A percentile compares a stretch with the other conserved stretches of the same genome.
Evolutionary conservation across 257 asterid species (phyloP).

Genomic region (Apocynum venetum): DNA sequence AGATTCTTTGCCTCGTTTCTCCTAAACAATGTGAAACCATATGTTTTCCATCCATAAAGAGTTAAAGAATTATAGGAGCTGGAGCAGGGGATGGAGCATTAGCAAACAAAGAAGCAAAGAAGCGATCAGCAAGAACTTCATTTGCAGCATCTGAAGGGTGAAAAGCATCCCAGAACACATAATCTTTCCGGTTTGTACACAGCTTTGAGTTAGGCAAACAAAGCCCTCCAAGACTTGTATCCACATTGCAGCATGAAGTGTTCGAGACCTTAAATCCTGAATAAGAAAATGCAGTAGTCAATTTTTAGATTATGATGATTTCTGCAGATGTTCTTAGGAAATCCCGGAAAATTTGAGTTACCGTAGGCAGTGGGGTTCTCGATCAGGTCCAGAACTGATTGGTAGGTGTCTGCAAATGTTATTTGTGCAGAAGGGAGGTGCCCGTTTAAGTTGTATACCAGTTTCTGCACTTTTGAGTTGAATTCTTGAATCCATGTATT

Average conservation of each 20-base stretch:
- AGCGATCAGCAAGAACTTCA: conserved; percentile 50
- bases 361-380: conserved; percentile 63
- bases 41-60: not conserved
- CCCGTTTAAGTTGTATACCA: conserved; percentile 34
- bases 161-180: conserved; percentile 82
- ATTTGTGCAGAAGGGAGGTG: conserved; percentile 59
- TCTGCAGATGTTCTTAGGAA: not conserved
- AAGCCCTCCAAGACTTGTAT: conserved; percentile 60
- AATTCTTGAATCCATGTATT: conserved; percentile 59
- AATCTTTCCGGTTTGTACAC: conserved; percentile 48
- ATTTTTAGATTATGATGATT: too few species aligned
- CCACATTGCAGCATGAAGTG: conserved; percentile 75
- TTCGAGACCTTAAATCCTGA: conserved; percentile 73
- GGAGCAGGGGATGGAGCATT: conserved; percentile 44
- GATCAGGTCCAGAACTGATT: conserved; percentile 51
- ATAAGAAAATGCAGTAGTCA: not conserved
- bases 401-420: conserved; percentile 57
- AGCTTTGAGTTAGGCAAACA: conserved; percentile 63
- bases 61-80: conserved; percentile 22
- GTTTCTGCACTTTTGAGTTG: conserved; percentile 49
- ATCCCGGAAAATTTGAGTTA: not conserved
- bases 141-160: conserved; percentile 92
- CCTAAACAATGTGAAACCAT: too few species aligned
- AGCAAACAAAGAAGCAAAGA: conserved; percentile 34
- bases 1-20: too few species aligned